These are phyloP conservation scores for Seiridium unicorne DNA, from an alignment of 2,329 filamentous ascomycete species.

Conservation along the genomic window DNA sequence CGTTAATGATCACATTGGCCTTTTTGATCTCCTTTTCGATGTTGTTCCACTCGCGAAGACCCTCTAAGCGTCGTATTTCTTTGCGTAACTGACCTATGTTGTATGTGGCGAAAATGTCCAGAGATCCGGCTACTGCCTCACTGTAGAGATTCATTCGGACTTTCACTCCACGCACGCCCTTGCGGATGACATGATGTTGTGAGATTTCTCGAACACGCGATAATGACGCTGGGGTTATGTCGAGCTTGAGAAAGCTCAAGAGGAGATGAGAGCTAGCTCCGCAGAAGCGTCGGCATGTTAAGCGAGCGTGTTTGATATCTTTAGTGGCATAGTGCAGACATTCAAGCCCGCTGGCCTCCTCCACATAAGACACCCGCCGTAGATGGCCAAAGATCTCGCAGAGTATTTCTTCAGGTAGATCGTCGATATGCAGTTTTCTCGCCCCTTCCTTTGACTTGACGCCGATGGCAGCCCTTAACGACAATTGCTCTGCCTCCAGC, in stretches of 20 bases:
- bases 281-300: slow-evolving; percentile 16
- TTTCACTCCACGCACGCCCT: slow-evolving; percentile 10
- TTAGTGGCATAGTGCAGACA: not conserved
- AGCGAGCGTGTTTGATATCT: slow-evolving; percentile 13
- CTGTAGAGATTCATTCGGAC: not conserved
- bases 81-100: not conserved
- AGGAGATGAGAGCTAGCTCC: slow-evolving; percentile 17
- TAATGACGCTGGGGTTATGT: slow-evolving; percentile 10
- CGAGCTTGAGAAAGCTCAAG: slow-evolving; percentile 9
- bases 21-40: slow-evolving; percentile 1
- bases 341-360: not conserved
- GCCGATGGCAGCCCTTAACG: not conserved
- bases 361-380: not conserved
- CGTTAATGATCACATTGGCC: not conserved
- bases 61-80: not conserved
- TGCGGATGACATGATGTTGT: slow-evolving; percentile 14
- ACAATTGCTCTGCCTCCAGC: not conserved
- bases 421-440: not conserved
- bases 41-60: not conserved
- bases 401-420: not conserved
- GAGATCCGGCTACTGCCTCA: not conserved
- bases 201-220: slow-evolving; percentile 14
- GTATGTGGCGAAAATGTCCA: not conserved
- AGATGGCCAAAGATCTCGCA: not conserved
- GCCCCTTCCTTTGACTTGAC: not conserved